phyloP scores from a whole-genome alignment of 805 yeast species.

The Ogataea trehalophila region DNA sequence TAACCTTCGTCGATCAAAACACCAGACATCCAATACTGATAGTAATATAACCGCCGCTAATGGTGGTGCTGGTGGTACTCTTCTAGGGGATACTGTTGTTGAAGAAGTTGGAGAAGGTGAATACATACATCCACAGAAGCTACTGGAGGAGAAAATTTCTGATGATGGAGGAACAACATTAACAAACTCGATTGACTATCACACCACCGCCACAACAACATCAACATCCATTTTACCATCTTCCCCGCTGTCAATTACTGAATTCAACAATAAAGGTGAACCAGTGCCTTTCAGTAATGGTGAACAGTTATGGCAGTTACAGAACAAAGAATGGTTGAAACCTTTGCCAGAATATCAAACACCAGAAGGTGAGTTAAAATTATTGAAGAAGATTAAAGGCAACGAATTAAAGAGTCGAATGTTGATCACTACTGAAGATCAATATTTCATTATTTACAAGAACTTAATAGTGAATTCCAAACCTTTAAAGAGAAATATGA shows the following conservation, averaged over 20 bases:
- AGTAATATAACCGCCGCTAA: too few species aligned
- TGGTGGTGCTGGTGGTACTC: too few species aligned
- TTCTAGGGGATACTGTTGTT: too few species aligned
- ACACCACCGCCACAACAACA: neutral
- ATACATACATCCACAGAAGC: too few species aligned
- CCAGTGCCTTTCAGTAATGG: slow-evolving; percentile 38
- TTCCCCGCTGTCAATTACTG: neutral
- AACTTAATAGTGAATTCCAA: slow-evolving; percentile 67
- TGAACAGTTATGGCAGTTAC: slow-evolving; percentile 60
- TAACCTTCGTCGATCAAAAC: neutral
- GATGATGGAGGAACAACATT: too few species aligned
- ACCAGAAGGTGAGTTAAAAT: slow-evolving; percentile 20
- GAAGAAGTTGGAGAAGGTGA: too few species aligned
- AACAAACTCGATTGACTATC: too few species aligned
- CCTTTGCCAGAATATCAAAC: slow-evolving; percentile 29
- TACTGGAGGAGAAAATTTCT: too few species aligned
- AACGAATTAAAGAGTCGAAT: slow-evolving; percentile 26
- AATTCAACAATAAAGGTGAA: slow-evolving; percentile 1
- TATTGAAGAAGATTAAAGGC: slow-evolving; percentile 17
- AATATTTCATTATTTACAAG: slow-evolving; percentile 59
- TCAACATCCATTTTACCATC: neutral
- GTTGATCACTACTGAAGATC: slow-evolving; percentile 34
- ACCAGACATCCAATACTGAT: too few species aligned
- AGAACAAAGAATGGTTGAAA: slow-evolving; percentile 64
- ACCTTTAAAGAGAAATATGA: slow-evolving; percentile 63